A percentile compares a stretch with the other conserved stretches of the same genome.
phyloP scores from a whole-genome alignment of 2,329 filamentous ascomycete genomes.

The Calonectria henricotiae region DNA sequence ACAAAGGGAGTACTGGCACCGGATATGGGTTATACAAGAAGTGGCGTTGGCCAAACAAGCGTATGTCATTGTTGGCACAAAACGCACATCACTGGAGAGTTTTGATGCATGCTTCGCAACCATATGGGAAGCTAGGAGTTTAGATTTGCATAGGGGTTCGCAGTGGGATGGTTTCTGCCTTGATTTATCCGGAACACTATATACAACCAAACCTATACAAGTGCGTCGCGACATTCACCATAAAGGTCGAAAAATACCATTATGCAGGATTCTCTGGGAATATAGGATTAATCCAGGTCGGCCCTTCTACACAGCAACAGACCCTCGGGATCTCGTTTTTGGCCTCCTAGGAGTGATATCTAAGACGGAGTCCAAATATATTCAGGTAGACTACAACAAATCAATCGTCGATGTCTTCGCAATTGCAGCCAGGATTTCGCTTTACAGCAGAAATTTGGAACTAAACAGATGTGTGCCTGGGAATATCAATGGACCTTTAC shows the following conservation, averaged over 20 bases:
- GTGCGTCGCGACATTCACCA: background rate
- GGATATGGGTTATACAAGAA: slow-evolving; percentile 31
- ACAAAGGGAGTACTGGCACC: slow-evolving; percentile 21
- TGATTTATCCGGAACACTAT: background rate
- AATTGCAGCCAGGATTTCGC: background rate
- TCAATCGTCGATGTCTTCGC: slow-evolving; percentile 5
- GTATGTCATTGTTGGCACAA: background rate
- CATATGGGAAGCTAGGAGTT: background rate
- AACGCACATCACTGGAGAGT: background rate
- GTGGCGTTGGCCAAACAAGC: slow-evolving; percentile 11
- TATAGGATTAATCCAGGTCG: background rate
- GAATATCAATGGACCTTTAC: background rate
- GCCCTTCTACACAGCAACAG: slow-evolving; percentile 30
- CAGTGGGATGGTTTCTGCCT: background rate
- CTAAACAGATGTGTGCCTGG: no score
- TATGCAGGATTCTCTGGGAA: background rate
- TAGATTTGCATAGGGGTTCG: no score
- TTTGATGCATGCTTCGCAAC: slow-evolving; percentile 20
- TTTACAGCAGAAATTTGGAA: background rate
- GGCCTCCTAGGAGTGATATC: slow-evolving; percentile 41
- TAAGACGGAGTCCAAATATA: background rate
- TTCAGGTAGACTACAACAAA: background rate
- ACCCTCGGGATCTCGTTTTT: slow-evolving; percentile 45
- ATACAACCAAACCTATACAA: background rate
- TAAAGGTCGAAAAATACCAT: background rate